phyloP scores from a whole-genome alignment of 2,329 filamentous ascomycete species.

The Nectriaceae sp. region DNA sequence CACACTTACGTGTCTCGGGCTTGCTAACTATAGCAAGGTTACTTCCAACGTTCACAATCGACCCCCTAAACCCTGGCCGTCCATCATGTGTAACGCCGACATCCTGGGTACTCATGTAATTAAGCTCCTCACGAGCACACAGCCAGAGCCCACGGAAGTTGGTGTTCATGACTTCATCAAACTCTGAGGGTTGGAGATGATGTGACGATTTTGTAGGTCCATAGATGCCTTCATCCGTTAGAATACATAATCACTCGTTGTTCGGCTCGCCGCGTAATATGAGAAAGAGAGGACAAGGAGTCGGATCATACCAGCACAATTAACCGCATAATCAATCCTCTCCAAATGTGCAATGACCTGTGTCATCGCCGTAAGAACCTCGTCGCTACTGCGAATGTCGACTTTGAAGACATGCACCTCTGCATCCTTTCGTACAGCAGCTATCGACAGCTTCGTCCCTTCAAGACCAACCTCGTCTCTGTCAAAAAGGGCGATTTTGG shows the following conservation, averaged over 20 bases:
- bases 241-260: not conserved
- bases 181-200: constrained; percentile 37
- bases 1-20: constrained; percentile 40
- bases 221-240: constrained; percentile 34
- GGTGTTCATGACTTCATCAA: constrained; percentile 43
- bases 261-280: not conserved
- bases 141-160: constrained; percentile 50
- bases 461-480: constrained; percentile 32
- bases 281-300: not conserved
- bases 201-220: constrained; percentile 38
- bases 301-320: constrained; percentile 39
- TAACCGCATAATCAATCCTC: constrained; percentile 48
- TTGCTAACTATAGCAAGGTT: constrained; percentile 45
- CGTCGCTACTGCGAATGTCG: constrained; percentile 37
- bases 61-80: constrained; percentile 38
- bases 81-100: constrained; percentile 43
- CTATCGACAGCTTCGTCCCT: constrained; percentile 30
- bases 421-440: constrained; percentile 1
- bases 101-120: constrained; percentile 47
- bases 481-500: constrained; percentile 43
- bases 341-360: constrained; percentile 36
- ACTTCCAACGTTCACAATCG: constrained; percentile 48
- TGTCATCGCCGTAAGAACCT: constrained; percentile 37
- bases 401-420: constrained; percentile 26
- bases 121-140: constrained; percentile 43